Evolutionary conservation across 2,329 filamentous ascomycete species (phyloP).

Genomic region (Botrytis hyacinthi): DNA sequence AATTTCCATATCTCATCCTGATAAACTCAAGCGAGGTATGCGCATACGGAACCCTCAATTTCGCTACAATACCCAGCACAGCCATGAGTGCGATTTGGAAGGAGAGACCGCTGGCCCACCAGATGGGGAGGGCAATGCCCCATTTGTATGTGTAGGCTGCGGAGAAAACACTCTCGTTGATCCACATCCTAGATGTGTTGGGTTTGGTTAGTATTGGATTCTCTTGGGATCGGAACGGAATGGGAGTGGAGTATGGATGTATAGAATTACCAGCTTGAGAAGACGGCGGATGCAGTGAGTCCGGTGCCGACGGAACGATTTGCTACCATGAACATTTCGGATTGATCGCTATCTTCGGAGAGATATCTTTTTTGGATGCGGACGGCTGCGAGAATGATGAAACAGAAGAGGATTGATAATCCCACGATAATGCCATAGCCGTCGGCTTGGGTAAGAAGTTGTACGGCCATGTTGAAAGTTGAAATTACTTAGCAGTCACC

Average conservation of each 20-base stretch:
- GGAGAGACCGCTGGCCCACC: conserved; percentile 52
- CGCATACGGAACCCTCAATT: conserved; percentile 50
- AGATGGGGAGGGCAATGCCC: conserved; percentile 58
- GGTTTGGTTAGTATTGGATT: not conserved
- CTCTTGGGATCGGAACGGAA: not conserved
- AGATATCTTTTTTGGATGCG: conserved; percentile 46
- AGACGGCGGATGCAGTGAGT: conserved; percentile 26
- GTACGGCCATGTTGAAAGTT: not conserved
- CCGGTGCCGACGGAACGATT: conserved; percentile 29
- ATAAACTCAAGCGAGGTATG: conserved; percentile 52
- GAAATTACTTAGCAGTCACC: not conserved
- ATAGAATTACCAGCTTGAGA: conserved; percentile 20
- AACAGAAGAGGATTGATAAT: conserved; percentile 47
- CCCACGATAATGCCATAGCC: conserved; percentile 51
- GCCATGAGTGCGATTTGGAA: conserved; percentile 53
- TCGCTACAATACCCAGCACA: conserved; percentile 47
- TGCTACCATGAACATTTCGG: conserved; percentile 41
- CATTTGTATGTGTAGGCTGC: conserved; percentile 62
- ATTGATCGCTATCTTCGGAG: conserved; percentile 44
- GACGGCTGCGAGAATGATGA: conserved; percentile 47
- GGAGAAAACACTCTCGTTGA: conserved; percentile 44
- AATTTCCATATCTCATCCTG: conserved; percentile 46
- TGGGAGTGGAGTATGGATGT: too few relatives aligned
- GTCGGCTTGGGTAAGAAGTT: conserved; percentile 3
- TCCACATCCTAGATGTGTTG: conserved; percentile 39